A percentile compares a stretch with the other conserved stretches of the same genome.
Conservation (phyloP, 257 asterid species). For the Knoxia roxburghii region DNA sequence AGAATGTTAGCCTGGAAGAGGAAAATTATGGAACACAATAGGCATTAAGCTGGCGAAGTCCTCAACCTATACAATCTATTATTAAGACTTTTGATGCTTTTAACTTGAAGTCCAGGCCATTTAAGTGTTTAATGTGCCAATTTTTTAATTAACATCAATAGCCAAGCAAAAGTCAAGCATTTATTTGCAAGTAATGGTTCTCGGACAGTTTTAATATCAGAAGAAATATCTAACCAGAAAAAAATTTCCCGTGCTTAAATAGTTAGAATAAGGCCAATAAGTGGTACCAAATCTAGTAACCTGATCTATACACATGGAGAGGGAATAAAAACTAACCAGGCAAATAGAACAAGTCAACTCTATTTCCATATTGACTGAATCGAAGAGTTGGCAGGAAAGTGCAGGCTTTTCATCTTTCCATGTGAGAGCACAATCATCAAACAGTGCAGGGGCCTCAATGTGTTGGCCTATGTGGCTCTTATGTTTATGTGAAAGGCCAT, state of each 20-base stretch:
- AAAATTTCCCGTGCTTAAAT: too few relatives aligned
- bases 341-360: constrained; percentile 93
- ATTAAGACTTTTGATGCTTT: not conserved
- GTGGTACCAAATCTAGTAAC: not conserved
- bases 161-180: not conserved
- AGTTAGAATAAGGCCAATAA: too few relatives aligned
- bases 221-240: not conserved
- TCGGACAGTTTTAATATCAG: not conserved
- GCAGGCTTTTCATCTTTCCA: constrained; percentile 60
- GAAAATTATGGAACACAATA: too few relatives aligned
- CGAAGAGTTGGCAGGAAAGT: constrained; percentile 67
- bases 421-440: constrained; percentile 57
- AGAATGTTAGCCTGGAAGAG: not conserved
- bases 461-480: constrained; percentile 33
- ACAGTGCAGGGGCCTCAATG: constrained; percentile 37
- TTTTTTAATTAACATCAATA: not conserved
- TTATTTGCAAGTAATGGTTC: not conserved
- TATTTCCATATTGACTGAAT: constrained; percentile 67
- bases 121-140: not conserved
- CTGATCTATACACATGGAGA: too few relatives aligned
- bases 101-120: not conserved
- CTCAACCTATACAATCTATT: too few relatives aligned
- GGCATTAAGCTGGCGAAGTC: too few relatives aligned
- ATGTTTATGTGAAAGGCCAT: constrained; percentile 81
- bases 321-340: constrained; percentile 54